phyloP scores from a whole-genome alignment of 2,329 filamentous ascomycete genomes.

The Aspergillus jensenii region DNA sequence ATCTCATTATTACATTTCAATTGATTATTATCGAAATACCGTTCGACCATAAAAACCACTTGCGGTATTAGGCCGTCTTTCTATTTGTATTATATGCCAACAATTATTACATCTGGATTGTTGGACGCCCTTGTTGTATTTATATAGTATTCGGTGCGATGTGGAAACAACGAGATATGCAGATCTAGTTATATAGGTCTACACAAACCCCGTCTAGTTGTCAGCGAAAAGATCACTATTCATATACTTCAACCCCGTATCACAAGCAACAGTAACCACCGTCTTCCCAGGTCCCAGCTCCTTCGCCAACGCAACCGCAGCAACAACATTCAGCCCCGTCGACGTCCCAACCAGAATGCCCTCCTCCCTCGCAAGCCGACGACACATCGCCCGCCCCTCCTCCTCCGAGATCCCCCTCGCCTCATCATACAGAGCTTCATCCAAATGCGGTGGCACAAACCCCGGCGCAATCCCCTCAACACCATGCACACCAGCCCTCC shows the following conservation, averaged over 20 bases:
- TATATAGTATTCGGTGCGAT: too few species aligned
- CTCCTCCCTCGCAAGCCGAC: constrained; percentile 82
- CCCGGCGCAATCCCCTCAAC: constrained; percentile 95
- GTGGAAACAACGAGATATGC: too few species aligned
- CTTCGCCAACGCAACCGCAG: constrained; percentile 16
- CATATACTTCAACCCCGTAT: constrained; percentile 21
- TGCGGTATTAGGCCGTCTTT: too few species aligned
- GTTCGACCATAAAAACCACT: too few species aligned
- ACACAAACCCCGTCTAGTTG: not conserved
- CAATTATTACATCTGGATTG: too few species aligned
- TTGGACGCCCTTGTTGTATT: too few species aligned
- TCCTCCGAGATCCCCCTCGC: constrained; percentile 93
- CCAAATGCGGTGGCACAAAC: constrained; percentile 84
- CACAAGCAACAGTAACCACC: constrained; percentile 16
- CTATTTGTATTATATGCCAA: too few species aligned
- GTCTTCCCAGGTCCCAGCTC: constrained; percentile 11
- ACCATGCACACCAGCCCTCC: constrained; percentile 67
- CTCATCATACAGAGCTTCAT: constrained; percentile 72
- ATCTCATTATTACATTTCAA: too few species aligned
- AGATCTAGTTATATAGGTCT: too few species aligned
- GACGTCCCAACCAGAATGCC: constrained; percentile 71
- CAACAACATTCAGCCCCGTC: constrained; percentile 18
- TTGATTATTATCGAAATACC: too few species aligned
- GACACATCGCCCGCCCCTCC: constrained; percentile 77
- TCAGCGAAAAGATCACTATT: constrained; percentile 8